Percentiles rank a stretch among this genome's conserved stretches.
phyloP scores from a whole-genome alignment of 768 basidiomycete species.

The Trametes villosa region DNA sequence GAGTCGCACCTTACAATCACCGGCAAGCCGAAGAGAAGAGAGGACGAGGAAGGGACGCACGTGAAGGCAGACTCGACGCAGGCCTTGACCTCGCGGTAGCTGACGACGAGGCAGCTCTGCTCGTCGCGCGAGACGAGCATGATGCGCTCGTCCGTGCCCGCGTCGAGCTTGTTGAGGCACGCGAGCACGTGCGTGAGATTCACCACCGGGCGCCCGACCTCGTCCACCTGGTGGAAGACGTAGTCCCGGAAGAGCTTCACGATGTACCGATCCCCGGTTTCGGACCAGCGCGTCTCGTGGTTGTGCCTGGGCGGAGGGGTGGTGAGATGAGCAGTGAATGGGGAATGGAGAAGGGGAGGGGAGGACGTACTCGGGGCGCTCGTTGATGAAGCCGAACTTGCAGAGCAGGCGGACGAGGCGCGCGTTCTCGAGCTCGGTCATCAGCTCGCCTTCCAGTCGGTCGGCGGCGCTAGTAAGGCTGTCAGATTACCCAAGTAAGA shows the following conservation, averaged over 20 bases:
- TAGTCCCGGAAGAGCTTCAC: slow-evolving; percentile 98
- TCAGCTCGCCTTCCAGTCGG: slow-evolving; percentile 78
- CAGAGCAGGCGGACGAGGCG: slow-evolving; percentile 85
- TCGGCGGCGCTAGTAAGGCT: slow-evolving; percentile 66
- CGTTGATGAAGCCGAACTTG: slow-evolving; percentile 98
- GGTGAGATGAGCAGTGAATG: background rate
- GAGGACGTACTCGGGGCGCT: slow-evolving; percentile 88
- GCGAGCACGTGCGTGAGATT: slow-evolving; percentile 90
- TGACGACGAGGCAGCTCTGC: slow-evolving; percentile 93
- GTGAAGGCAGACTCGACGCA: slow-evolving; percentile 85
- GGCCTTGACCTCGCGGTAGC: slow-evolving; percentile 87
- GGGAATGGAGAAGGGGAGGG: background rate
- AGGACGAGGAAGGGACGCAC: slow-evolving; percentile 48
- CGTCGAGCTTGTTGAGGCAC: slow-evolving; percentile 96
- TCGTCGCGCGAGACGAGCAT: slow-evolving; percentile 97
- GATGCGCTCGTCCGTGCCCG: slow-evolving; percentile 89
- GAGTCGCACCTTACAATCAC: background rate
- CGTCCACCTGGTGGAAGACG: slow-evolving; percentile 97
- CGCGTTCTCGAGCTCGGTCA: slow-evolving; percentile 92
- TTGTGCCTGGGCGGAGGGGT: slow-evolving; percentile 40
- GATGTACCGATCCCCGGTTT: slow-evolving; percentile 97
- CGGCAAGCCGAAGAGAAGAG: background rate
- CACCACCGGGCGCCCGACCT: slow-evolving; percentile 84
- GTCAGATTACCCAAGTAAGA: background rate
- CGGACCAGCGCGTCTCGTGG: slow-evolving; percentile 96